Evolutionary conservation across 495 filamentous ascomycete species (phyloP).

Genomic region (Podospora bellae-mahoneyi): DNA sequence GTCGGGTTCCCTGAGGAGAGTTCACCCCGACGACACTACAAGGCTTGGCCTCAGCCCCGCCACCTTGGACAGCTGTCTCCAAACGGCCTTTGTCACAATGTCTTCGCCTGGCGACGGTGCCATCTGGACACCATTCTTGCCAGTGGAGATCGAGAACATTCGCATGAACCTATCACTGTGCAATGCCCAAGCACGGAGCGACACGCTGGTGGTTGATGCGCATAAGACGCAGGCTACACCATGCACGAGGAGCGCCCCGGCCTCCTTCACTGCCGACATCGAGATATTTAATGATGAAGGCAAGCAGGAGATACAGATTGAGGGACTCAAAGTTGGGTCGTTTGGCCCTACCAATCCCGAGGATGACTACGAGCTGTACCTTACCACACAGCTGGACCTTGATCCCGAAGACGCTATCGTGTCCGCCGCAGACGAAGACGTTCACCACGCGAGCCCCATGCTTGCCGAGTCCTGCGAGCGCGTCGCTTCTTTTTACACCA

Average conservation of each 20-base stretch:
- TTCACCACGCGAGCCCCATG: constrained; percentile 12
- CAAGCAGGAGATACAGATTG: constrained; percentile 40
- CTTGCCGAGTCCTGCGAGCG: constrained; percentile 39
- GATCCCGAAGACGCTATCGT: constrained; percentile 43
- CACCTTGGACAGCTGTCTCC: constrained; percentile 48
- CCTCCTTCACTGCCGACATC: constrained; percentile 38
- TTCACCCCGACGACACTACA: constrained; percentile 34
- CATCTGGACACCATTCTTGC: constrained; percentile 47
- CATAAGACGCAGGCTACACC: constrained; percentile 29
- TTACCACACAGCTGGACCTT: constrained; percentile 38
- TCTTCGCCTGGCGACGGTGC: constrained; percentile 45
- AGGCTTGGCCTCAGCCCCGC: constrained; percentile 44
- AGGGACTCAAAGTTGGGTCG: constrained; percentile 40
- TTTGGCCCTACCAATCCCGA: constrained; percentile 37
- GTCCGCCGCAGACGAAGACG: not conserved
- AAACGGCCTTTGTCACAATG: constrained; percentile 43
- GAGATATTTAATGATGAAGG: constrained; percentile 35
- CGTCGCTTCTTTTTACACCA: constrained; percentile 36
- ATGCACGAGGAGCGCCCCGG: constrained; percentile 23
- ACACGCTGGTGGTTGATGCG: constrained; percentile 36
- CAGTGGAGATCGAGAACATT: constrained; percentile 32
- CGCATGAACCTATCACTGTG: constrained; percentile 41
- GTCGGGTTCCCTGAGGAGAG: constrained; percentile 35
- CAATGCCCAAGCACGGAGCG: constrained; percentile 22
- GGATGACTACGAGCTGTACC: constrained; percentile 44